A percentile compares a stretch with the other conserved stretches of the same genome.
Evolutionary conservation across 345 rosid genomes (phyloP).

Genomic region (Eucalyptus erythrocorys): DNA sequence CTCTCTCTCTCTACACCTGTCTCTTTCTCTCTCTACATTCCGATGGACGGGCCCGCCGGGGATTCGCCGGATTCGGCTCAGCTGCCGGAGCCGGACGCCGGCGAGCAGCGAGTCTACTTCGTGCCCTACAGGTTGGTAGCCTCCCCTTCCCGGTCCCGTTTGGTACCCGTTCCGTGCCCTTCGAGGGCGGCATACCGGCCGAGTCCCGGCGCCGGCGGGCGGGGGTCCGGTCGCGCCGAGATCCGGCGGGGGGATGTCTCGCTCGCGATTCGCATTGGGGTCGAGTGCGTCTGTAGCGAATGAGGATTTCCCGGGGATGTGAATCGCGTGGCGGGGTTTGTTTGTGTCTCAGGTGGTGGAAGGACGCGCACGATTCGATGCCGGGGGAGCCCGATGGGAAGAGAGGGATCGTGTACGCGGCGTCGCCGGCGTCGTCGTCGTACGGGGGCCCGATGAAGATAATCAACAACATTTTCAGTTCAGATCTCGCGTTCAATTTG

Average conservation of each 20-base stretch:
- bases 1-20: background rate
- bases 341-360: constrained; percentile 83
- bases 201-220: background rate
- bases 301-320: background rate
- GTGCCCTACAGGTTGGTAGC: constrained; percentile 62
- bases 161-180: background rate
- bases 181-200: background rate
- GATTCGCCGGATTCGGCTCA: constrained; percentile 47
- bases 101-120: constrained; percentile 84
- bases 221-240: background rate
- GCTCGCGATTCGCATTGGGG: background rate
- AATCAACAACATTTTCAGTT: constrained; percentile 74
- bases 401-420: constrained; percentile 60
- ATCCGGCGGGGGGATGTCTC: background rate
- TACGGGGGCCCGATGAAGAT: constrained; percentile 90
- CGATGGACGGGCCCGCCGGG: constrained; percentile 33
- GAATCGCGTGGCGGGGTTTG: background rate
- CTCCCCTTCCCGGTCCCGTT: background rate
- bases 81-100: constrained; percentile 38
- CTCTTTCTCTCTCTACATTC: background rate
- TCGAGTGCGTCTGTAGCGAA: background rate
- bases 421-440: constrained; percentile 49
- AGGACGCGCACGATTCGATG: constrained; percentile 51
- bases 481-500: constrained; percentile 70
- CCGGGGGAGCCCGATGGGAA: constrained; percentile 33